These are phyloP conservation scores for Viola odorata DNA, from an alignment of 345 rosid genomes.

Conservation along the genomic window DNA sequence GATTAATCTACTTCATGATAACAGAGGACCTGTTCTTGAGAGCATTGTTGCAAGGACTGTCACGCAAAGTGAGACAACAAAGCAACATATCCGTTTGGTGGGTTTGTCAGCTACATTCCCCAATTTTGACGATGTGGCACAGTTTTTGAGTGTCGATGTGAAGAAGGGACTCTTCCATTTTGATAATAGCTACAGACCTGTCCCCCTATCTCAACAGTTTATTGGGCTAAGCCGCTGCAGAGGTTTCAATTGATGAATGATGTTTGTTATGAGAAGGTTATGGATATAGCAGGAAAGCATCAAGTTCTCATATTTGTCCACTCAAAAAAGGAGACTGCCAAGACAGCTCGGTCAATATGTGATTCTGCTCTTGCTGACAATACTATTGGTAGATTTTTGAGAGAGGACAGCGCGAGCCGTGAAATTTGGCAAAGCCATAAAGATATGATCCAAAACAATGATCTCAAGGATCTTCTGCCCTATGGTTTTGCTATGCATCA, in stretches of 20 bases:
- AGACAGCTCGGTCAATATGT: conserved; percentile 75
- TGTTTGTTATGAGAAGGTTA: conserved; percentile 82
- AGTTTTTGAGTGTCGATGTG: conserved; percentile 71
- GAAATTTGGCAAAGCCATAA: conserved; percentile 69
- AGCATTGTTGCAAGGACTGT: conserved; percentile 97
- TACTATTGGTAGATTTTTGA: conserved; percentile 75
- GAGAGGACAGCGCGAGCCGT: conserved; percentile 79
- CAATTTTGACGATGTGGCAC: conserved; percentile 87
- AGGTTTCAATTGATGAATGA: conserved; percentile 98
- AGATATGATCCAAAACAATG: conserved; percentile 61
- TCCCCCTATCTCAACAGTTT: conserved; percentile 86
- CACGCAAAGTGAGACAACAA: conserved; percentile 86
- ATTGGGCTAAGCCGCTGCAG: conserved; percentile 95
- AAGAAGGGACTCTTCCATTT: conserved; percentile 72
- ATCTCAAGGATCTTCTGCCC: conserved; percentile 77
- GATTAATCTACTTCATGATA: conserved; percentile 96
- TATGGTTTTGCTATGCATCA: conserved; percentile 95
- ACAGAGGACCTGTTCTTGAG: conserved; percentile 96
- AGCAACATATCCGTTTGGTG: conserved; percentile 87
- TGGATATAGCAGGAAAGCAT: conserved; percentile 88
- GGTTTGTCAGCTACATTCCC: conserved; percentile 95
- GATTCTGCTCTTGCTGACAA: conserved; percentile 86
- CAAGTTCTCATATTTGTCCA: conserved; percentile 97
- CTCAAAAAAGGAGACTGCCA: conserved; percentile 90
- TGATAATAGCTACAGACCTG: conserved; percentile 94